phyloP scores from a whole-genome alignment of 2,329 filamentous ascomycete species.

The Hymenoscyphus occultus region DNA sequence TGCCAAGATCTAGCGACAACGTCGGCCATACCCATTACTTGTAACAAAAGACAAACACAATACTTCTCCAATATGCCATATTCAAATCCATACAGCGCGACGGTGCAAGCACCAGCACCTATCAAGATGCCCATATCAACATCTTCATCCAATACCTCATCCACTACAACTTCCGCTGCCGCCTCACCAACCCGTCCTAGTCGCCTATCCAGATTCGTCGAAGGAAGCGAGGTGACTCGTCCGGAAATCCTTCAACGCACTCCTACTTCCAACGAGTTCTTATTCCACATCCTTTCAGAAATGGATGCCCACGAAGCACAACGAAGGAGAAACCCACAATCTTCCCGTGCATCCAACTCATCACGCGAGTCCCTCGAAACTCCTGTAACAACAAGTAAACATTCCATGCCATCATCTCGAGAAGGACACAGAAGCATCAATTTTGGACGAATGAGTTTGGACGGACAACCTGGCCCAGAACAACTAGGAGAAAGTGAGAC shows the following conservation, averaged over 20 bases:
- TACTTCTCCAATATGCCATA: background rate
- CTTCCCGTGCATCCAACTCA: constrained; percentile 16
- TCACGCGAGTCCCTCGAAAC: constrained; percentile 19
- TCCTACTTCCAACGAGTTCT: constrained; percentile 15
- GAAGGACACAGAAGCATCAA: constrained; percentile 21
- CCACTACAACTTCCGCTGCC: background rate
- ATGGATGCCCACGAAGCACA: constrained; percentile 23
- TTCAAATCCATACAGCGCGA: background rate
- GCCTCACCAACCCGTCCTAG: constrained; percentile 8
- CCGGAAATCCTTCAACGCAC: constrained; percentile 16
- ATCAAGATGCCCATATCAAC: background rate
- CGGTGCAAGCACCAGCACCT: background rate
- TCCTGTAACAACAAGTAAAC: constrained; percentile 7
- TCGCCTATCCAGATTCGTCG: constrained; percentile 18
- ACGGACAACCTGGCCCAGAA: constrained; percentile 16
- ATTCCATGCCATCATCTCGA: constrained; percentile 8
- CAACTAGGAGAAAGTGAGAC: constrained; percentile 10
- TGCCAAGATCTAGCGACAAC: background rate
- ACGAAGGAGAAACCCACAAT: constrained; percentile 7
- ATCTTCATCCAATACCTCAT: background rate
- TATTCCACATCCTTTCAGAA: constrained; percentile 22
- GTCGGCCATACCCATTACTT: background rate
- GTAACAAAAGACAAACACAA: background rate
- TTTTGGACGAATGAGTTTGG: constrained; percentile 21
- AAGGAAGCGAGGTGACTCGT: constrained; percentile 13